Evolutionary conservation across 179 eudicot genomes (phyloP).

Genomic region (Dionaea muscipula): DNA sequence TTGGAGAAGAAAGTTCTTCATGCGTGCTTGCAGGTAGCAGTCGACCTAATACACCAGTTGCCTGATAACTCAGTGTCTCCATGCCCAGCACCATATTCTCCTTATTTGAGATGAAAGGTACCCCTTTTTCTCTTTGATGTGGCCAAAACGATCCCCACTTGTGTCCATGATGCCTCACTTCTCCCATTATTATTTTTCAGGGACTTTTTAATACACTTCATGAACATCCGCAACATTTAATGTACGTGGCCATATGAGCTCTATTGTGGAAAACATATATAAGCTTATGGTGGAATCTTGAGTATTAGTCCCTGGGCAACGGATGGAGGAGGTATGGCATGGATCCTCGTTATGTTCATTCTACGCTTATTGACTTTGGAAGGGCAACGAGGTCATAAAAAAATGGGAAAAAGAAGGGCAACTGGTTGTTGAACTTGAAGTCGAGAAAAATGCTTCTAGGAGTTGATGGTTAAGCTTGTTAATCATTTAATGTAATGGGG

Average conservation of each 20-base stretch:
- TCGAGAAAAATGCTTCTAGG: no score
- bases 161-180: background rate
- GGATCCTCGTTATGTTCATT: background rate
- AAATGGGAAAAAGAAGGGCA: no score
- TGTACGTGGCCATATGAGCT: constrained; percentile 16
- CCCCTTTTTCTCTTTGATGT: background rate
- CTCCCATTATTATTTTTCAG: background rate
- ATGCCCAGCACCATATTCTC: constrained; percentile 91
- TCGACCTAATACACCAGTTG: constrained; percentile 51
- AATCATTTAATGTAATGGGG: no score
- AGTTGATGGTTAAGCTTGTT: no score
- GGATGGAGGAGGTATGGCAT: background rate
- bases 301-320: background rate
- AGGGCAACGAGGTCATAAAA: no score
- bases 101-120: constrained; percentile 53
- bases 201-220: background rate
- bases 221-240: constrained; percentile 10
- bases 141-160: background rate
- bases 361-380: no score
- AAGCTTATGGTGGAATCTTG: constrained; percentile 11
- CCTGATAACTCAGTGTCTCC: constrained; percentile 85
- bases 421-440: no score
- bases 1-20: constrained; percentile 80
- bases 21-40: constrained; percentile 63
- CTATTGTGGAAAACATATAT: constrained; percentile 1